phyloP scores from a whole-genome alignment of 75 land plant genomes.

The Adiantum capillusveneris region DNA sequence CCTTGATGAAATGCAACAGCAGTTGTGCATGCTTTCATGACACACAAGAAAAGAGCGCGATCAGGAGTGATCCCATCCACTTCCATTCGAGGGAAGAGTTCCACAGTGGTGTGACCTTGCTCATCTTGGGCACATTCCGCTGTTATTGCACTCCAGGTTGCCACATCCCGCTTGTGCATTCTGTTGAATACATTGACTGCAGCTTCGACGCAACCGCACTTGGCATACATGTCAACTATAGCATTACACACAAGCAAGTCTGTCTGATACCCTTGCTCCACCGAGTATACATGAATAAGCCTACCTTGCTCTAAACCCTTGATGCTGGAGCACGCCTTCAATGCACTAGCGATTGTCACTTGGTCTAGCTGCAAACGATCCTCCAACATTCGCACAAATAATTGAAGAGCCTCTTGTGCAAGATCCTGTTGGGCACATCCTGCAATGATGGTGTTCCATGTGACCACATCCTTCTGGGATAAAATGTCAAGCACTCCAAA shows the following conservation, averaged over 20 bases:
- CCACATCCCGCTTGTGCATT: conserved; percentile 20
- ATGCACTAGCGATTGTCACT: conserved; percentile 33
- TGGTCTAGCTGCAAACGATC: conserved; percentile 22
- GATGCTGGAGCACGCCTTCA: conserved; percentile 29
- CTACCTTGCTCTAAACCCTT: conserved; percentile 24
- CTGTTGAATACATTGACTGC: conserved; percentile 16
- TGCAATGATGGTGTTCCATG: conserved; percentile 46
- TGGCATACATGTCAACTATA: conserved; percentile 39
- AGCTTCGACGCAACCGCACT: conserved; percentile 30
- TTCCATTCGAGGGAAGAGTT: conserved; percentile 45
- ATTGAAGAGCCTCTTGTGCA: conserved; percentile 22
- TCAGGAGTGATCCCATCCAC: conserved; percentile 25
- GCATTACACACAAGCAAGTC: conserved; percentile 33
- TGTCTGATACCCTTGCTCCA: conserved; percentile 26
- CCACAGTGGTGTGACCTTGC: conserved; percentile 18
- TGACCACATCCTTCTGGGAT: conserved; percentile 4
- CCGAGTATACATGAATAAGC: conserved; percentile 31
- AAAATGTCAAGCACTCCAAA: conserved; percentile 3
- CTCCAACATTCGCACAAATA: conserved; percentile 42
- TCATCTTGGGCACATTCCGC: conserved; percentile 46
- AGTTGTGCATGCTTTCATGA: conserved; percentile 35
- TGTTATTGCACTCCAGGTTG: conserved; percentile 55
- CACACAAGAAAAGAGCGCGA: conserved; percentile 33
- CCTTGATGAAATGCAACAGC: conserved; percentile 12
- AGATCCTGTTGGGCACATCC: conserved; percentile 54